A percentile compares a stretch with the other conserved stretches of the same genome.
Evolutionary conservation across 2,329 filamentous ascomycete species (phyloP).

Genomic region (Trichoderma lentiforme): DNA sequence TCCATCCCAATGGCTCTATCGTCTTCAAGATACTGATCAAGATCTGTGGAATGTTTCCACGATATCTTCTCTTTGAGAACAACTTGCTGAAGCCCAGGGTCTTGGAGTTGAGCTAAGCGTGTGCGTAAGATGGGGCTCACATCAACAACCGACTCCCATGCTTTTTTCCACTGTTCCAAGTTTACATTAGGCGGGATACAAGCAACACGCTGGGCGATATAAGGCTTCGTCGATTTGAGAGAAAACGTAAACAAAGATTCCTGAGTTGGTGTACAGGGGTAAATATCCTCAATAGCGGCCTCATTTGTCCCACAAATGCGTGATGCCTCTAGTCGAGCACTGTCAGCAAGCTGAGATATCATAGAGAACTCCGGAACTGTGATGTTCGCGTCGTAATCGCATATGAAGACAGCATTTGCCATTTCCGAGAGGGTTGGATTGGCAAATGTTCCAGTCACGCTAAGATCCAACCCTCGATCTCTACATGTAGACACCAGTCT

Average conservation of each 20-base stretch:
- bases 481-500: slow-evolving; percentile 31
- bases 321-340: background rate
- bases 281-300: slow-evolving; percentile 35
- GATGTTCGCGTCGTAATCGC: background rate
- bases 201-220: slow-evolving; percentile 30
- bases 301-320: background rate
- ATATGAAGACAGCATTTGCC: background rate
- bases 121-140: slow-evolving; percentile 34
- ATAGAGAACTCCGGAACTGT: background rate
- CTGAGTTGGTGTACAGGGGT: slow-evolving; percentile 30
- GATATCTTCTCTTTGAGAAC: slow-evolving; percentile 19
- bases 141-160: slow-evolving; percentile 30
- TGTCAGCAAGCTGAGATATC: background rate
- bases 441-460: slow-evolving; percentile 1
- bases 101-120: slow-evolving; percentile 27
- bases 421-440: slow-evolving; percentile 11
- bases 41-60: slow-evolving; percentile 16
- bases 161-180: slow-evolving; percentile 25
- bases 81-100: slow-evolving; percentile 12
- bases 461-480: background rate
- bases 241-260: slow-evolving; percentile 38
- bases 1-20: background rate
- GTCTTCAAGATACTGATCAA: background rate
- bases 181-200: slow-evolving; percentile 23
- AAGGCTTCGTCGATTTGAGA: slow-evolving; percentile 29